Percentiles rank a stretch among this genome's conserved stretches.
Evolutionary conservation across 164 flowering plant genomes (phyloP).

Genomic region (Cinnamomum micranthum): DNA sequence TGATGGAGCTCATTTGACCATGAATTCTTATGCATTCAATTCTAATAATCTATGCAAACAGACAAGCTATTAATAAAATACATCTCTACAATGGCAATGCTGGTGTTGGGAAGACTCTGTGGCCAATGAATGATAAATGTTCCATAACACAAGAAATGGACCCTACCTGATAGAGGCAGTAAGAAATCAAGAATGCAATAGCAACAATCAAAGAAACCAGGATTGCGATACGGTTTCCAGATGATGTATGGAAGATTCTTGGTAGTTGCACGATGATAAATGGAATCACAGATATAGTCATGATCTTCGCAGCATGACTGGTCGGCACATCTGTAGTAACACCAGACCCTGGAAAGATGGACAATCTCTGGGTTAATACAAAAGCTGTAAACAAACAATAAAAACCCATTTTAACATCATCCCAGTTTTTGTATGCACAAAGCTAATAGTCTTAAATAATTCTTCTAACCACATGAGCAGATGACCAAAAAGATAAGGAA

Average conservation of each 20-base stretch:
- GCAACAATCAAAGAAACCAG: conserved; percentile 63
- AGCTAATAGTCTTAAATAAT: neutral
- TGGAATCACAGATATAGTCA: conserved; percentile 80
- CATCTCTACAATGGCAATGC: neutral
- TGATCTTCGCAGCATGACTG: conserved; percentile 77
- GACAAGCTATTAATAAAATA: neutral
- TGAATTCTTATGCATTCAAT: too few relatives aligned
- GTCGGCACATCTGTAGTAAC: conserved; percentile 80
- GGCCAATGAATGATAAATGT: neutral
- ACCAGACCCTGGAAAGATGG: conserved; percentile 58
- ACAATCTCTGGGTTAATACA: neutral
- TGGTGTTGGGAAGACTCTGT: neutral
- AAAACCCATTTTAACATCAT: too few relatives aligned
- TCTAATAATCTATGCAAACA: too few relatives aligned
- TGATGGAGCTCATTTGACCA: too few relatives aligned
- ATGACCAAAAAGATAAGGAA: neutral
- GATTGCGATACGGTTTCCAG: conserved; percentile 62
- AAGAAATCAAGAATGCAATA: conserved; percentile 44
- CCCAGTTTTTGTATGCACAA: neutral
- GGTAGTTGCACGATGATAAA: conserved; percentile 85
- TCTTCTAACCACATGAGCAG: neutral
- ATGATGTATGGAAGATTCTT: conserved; percentile 42
- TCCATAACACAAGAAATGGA: neutral
- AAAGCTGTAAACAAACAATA: too few relatives aligned
- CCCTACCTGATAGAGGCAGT: conserved; percentile 86